Evolutionary conservation across 306 rosid genomes (phyloP).

Genomic region (Citrullus mucosospermus): DNA sequence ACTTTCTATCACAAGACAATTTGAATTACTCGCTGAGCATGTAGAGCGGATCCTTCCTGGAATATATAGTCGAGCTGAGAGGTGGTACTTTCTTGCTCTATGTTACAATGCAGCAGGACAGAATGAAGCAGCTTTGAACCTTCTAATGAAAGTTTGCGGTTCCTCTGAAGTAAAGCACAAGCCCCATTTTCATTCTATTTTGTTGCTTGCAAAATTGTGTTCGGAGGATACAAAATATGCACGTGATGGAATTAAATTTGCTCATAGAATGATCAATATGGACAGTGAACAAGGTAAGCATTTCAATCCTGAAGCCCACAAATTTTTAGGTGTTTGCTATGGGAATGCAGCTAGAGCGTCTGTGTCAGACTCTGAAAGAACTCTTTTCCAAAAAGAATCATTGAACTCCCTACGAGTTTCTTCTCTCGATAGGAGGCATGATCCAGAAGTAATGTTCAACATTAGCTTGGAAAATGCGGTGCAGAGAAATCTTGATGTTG

Average conservation of each 20-base stretch:
- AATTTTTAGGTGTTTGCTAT: constrained; percentile 62
- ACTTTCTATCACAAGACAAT: constrained; percentile 59
- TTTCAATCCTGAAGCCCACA: constrained; percentile 41
- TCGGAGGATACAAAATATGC: constrained; percentile 42
- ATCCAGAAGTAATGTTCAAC: constrained; percentile 47
- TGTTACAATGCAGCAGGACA: constrained; percentile 72
- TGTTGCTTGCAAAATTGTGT: constrained; percentile 67
- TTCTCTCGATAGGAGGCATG: constrained; percentile 20
- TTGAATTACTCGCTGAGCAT: constrained; percentile 55
- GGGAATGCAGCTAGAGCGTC: constrained; percentile 66
- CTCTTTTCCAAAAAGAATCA: constrained; percentile 44
- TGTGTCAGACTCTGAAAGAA: constrained; percentile 65
- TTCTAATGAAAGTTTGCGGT: constrained; percentile 64
- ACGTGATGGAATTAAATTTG: constrained; percentile 43
- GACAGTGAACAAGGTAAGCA: constrained; percentile 40
- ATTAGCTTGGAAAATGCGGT: constrained; percentile 68
- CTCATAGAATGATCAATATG: constrained; percentile 30
- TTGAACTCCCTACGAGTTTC: constrained; percentile 45
- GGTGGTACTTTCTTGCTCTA: constrained; percentile 88
- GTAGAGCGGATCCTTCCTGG: constrained; percentile 78
- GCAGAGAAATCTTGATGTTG: constrained; percentile 65
- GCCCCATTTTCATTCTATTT: constrained; percentile 50
- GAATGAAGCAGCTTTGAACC: constrained; percentile 54
- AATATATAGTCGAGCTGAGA: constrained; percentile 45
- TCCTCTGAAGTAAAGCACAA: constrained; percentile 48